Percentiles rank a stretch among this genome's conserved stretches.
Conservation (phyloP, 129 eudicot species). For the Chrysanthemum makinoi region DNA sequence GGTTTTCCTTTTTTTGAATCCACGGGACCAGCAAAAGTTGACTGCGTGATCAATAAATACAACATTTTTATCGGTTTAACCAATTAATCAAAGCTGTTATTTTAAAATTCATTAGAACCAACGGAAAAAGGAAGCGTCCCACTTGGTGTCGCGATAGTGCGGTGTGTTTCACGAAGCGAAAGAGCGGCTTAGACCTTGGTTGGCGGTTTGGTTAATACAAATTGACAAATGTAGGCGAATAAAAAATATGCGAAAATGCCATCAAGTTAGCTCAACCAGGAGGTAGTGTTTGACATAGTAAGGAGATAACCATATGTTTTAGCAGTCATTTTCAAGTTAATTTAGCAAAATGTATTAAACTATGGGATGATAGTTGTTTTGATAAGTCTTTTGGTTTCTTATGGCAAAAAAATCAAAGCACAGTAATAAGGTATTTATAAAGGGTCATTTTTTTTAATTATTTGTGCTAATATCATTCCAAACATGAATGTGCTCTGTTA, state of each 20-base stretch:
- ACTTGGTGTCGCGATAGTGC: constrained; percentile 86
- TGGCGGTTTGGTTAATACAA: constrained; percentile 80
- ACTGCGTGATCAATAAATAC: neutral
- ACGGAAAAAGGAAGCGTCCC: constrained; percentile 91
- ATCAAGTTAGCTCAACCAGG: constrained; percentile 78
- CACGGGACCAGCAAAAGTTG: neutral
- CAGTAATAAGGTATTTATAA: too few species aligned
- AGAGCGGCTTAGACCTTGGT: constrained; percentile 64
- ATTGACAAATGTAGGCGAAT: constrained; percentile 46
- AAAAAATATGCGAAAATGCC: constrained; percentile 73
- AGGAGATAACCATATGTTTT: constrained; percentile 60
- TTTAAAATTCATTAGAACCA: neutral
- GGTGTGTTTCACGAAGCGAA: constrained; percentile 74
- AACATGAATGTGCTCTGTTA: constrained; percentile 76
- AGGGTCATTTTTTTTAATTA: too few species aligned
- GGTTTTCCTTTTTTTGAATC: neutral
- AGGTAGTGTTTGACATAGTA: constrained; percentile 90
- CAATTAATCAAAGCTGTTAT: neutral
- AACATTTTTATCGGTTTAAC: neutral
- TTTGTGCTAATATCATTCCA: neutral
- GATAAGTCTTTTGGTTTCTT: constrained; percentile 55
- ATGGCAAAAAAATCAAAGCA: constrained; percentile 42
- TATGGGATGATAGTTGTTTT: constrained; percentile 28
- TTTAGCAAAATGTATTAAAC: constrained; percentile 35
- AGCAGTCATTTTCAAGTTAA: constrained; percentile 30